Percentiles rank a stretch among this genome's conserved stretches.
phyloP scores from a whole-genome alignment of 192 early-diverging fungal genomes.

The Entrophospora sp. region DNA sequence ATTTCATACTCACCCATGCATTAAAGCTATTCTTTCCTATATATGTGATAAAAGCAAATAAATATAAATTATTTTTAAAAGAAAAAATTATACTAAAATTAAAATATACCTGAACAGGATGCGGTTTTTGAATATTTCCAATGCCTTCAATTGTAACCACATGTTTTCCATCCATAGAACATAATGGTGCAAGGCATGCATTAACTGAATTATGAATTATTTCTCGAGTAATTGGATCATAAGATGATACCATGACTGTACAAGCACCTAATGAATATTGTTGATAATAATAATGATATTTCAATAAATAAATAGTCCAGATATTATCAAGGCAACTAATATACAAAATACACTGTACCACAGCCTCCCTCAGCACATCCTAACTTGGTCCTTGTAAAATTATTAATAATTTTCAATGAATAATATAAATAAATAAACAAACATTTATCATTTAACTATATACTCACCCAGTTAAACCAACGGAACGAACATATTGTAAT shows the following conservation, averaged over 20 bases:
- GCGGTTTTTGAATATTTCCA: conserved; percentile 56
- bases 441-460: not conserved
- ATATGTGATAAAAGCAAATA: too few relatives aligned
- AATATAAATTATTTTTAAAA: too few relatives aligned
- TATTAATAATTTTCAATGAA: not conserved
- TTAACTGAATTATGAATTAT: conserved; percentile 42
- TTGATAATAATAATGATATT: too few relatives aligned
- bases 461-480: conserved; percentile 44
- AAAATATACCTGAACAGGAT: conserved; percentile 69
- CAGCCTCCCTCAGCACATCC: conserved; percentile 76
- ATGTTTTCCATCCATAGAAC: conserved; percentile 63
- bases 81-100: not conserved
- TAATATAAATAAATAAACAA: not conserved
- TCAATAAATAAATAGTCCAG: too few relatives aligned
- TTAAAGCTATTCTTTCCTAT: conserved; percentile 18
- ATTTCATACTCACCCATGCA: conserved; percentile 6
- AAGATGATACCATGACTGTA: conserved; percentile 62
- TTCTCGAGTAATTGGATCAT: conserved; percentile 22
- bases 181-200: conserved; percentile 64
- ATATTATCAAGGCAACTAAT: too few relatives aligned
- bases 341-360: too few relatives aligned
- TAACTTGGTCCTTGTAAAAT: conserved; percentile 51
- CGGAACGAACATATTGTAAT: conserved; percentile 55
- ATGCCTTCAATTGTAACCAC: conserved; percentile 73
- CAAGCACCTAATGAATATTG: conserved; percentile 56